Evolutionary conservation across 2,329 filamentous ascomycete species (phyloP).

Genomic region (Cytospora piceicola): DNA sequence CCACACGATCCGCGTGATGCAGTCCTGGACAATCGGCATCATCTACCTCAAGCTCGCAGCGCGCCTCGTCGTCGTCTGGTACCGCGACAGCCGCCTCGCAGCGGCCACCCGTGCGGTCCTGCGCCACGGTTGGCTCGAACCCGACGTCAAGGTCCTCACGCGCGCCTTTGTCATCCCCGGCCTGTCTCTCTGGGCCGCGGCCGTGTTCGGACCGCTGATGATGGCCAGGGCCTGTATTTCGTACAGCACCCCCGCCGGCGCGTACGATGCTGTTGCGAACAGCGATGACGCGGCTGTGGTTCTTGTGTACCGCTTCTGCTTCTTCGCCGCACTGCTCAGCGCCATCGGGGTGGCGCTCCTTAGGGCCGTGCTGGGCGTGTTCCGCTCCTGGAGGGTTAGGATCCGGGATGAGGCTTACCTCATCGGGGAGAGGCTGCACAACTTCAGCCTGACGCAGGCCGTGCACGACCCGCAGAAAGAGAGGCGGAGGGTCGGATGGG

Average conservation of each 20-base stretch:
- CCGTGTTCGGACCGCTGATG: conserved; percentile 67
- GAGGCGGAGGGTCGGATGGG: conserved; percentile 28
- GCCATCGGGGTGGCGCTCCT: conserved; percentile 50
- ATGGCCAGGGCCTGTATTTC: conserved; percentile 58
- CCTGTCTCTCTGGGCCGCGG: conserved; percentile 60
- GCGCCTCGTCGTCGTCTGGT: conserved; percentile 68
- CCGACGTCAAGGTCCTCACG: conserved; percentile 78
- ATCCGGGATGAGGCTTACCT: conserved; percentile 95
- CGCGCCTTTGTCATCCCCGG: conserved; percentile 84
- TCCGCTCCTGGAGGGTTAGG: conserved; percentile 76
- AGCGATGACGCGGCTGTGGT: conserved; percentile 37
- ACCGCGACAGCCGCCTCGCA: conserved; percentile 72
- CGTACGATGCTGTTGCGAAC: conserved; percentile 30
- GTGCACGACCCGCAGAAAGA: conserved; percentile 26
- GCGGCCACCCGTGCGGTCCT: conserved; percentile 75
- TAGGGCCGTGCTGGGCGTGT: conserved; percentile 61
- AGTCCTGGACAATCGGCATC: conserved; percentile 92
- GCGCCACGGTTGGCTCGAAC: conserved; percentile 75
- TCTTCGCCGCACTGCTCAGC: conserved; percentile 65
- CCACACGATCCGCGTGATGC: conserved; percentile 84
- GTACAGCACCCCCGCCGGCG: conserved; percentile 35
- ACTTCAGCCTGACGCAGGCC: conserved; percentile 66
- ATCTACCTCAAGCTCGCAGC: conserved; percentile 83
- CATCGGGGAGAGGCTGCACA: conserved; percentile 92
- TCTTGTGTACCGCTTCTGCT: conserved; percentile 63